Base-by-base conservation (phyloP, 164 flowering plant species). In the Taxillus chinensis region DNA sequence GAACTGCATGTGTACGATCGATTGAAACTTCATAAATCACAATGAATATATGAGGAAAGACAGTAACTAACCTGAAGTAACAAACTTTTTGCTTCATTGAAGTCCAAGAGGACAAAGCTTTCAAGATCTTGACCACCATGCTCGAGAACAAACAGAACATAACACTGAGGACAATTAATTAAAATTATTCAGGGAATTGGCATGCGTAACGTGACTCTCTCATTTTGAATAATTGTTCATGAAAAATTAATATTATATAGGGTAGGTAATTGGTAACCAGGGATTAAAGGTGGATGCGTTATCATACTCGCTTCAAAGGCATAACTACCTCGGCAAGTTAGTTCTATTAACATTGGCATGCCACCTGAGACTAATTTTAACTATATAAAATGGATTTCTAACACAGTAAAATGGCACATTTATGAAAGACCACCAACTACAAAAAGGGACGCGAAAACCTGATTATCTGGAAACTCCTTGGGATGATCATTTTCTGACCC, bases 51-150 rank as follows among this genome's bases (percentile, higher is more conserved):
- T 13, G 12, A 55, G 55, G 37, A 60, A 8, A 43, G 14, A n/a
- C 43, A 39, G 11, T 54, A 39, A 59, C 27, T 59, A 68, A 86
- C 95, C 88, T 90, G 95, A 66, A 78, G 75, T 61, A 90, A 61
- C 59, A 90, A 78, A 75, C 86, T 90, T 48, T 78, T 71, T n/a
- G 86, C 93, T 78, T 90, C 95, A 57, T 83, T 80, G 71, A 77
- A 87, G 62, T 87, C 83, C 60, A 70, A 17, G 40, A 89, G 95
- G 52, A 87, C 97, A 76, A 89, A 95, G 74, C 82, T 85, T 77
- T 95, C 97, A 51, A 95, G 90, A 77, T 91, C 95, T 64, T 74
- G 67, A 16, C 99, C 99, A 45, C 97, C 99, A 75, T 95, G 86
- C 71, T 80, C 89, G 53, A 86, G 78, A 57, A 91, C 82, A 74